Percentiles rank a stretch among this genome's conserved stretches.
These are phyloP conservation scores for Beauveria bassiana DNA, from an alignment of 2,329 filamentous ascomycete species.

Conservation along the genomic window DNA sequence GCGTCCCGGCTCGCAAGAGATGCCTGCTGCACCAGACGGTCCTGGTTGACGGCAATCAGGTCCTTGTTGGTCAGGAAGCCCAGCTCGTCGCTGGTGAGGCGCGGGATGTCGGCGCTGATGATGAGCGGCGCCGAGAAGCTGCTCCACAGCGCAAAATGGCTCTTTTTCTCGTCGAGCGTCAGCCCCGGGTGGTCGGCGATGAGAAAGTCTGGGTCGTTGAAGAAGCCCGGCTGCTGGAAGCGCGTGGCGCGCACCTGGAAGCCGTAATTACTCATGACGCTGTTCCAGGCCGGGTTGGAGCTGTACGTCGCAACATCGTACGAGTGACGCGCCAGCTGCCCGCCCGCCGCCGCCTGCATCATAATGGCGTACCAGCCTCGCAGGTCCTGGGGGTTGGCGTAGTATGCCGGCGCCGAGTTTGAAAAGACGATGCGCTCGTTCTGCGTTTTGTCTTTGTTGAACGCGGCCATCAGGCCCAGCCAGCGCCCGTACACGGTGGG, in stretches of 20 bases:
- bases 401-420: constrained; percentile 36
- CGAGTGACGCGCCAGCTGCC: constrained; percentile 34
- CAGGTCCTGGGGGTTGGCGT: constrained; percentile 23
- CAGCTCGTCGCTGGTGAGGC: constrained; percentile 23
- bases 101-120: constrained; percentile 29
- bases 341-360: constrained; percentile 30
- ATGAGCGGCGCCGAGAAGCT: constrained; percentile 25
- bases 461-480: background rate
- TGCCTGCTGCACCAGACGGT: constrained; percentile 32
- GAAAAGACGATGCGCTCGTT: constrained; percentile 24
- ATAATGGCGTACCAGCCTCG: constrained; percentile 35
- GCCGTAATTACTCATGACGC: constrained; percentile 38
- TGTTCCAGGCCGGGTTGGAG: constrained; percentile 31
- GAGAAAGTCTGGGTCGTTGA: constrained; percentile 27
- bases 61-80: constrained; percentile 29
- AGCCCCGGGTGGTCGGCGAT: constrained; percentile 25
- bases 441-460: background rate
- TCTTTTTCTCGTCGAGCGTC: constrained; percentile 23
- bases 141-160: constrained; percentile 26
- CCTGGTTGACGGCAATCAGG: constrained; percentile 33
- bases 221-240: constrained; percentile 28
- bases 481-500: background rate
- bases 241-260: constrained; percentile 31
- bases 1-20: constrained; percentile 36
- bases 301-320: constrained; percentile 32